phyloP scores from a whole-genome alignment of 108 stramenopile genomes.

The Conticribra weissflogii region DNA sequence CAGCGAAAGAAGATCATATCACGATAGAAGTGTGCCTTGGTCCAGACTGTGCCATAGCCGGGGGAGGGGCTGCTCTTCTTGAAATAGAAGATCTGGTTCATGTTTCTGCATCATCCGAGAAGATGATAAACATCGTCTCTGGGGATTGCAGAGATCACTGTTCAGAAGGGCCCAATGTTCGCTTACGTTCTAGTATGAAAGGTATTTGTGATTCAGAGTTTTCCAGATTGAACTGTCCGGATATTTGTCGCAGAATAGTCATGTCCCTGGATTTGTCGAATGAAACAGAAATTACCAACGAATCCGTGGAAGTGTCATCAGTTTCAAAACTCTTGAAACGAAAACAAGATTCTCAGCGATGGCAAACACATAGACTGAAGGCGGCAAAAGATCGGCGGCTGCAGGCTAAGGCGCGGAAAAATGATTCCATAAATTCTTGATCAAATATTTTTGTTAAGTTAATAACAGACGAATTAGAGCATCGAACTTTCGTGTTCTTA shows the following conservation, averaged over 20 bases:
- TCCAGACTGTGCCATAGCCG: conserved; percentile 33
- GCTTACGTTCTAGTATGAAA: not conserved
- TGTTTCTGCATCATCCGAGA: not conserved
- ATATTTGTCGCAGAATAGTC: conserved; percentile 11
- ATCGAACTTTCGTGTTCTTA: too few species aligned
- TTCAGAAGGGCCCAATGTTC: conserved; percentile 46
- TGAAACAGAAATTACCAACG: too few species aligned
- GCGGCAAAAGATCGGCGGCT: conserved; percentile 12
- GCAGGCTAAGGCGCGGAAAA: not conserved
- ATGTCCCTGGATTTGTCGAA: not conserved
- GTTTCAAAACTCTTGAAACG: not conserved
- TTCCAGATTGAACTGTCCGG: conserved; percentile 17
- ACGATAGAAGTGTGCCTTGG: conserved; percentile 49
- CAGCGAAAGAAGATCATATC: conserved; percentile 3
- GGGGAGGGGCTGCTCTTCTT: conserved; percentile 41
- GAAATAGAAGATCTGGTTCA: conserved; percentile 48
- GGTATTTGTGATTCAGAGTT: not conserved
- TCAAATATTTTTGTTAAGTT: too few species aligned
- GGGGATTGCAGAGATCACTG: conserved; percentile 49
- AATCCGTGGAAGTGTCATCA: not conserved
- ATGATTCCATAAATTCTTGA: too few species aligned
- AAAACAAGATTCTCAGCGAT: conserved; percentile 2
- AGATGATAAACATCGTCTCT: not conserved
- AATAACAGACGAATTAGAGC: too few species aligned
- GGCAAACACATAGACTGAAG: not conserved